These are phyloP conservation scores for Quercus tomentella DNA, from an alignment of 331 rosid genomes.

Conservation along the genomic window DNA sequence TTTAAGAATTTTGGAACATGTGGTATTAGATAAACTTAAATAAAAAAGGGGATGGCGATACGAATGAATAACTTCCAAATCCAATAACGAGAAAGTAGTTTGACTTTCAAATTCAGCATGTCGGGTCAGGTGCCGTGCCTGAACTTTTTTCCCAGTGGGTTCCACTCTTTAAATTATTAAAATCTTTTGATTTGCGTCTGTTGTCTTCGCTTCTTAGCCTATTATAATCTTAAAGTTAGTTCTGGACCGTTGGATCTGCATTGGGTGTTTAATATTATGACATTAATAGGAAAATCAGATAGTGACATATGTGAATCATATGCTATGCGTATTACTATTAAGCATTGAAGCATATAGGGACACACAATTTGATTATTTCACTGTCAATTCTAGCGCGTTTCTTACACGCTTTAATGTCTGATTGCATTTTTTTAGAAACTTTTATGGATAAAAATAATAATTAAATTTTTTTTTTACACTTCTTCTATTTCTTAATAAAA, in stretches of 20 bases:
- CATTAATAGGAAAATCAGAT: no score
- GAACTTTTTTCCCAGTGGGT: background rate
- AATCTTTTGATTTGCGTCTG: no score
- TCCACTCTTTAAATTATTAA: background rate
- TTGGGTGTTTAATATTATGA: background rate
- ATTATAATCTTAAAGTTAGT: background rate
- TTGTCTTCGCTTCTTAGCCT: no score
- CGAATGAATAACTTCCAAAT: slow-evolving; percentile 2
- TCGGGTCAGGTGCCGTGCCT: background rate
- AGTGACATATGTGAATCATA: no score
- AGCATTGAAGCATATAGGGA: no score
- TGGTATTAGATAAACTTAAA: no score
- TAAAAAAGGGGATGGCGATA: no score
- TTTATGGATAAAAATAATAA: no score
- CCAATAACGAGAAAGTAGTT: slow-evolving; percentile 21
- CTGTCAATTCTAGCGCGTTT: background rate
- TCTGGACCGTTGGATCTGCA: background rate
- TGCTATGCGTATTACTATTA: no score
- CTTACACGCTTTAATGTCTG: background rate
- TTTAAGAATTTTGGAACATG: background rate
- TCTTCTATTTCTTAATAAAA: no score
- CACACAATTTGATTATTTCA: background rate
- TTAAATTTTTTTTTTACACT: no score
- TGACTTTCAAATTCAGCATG: slow-evolving; percentile 11
- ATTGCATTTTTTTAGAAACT: no score